phyloP scores from a whole-genome alignment of 192 early-diverging fungal genomes.

The Geranomyces michiganensis region DNA sequence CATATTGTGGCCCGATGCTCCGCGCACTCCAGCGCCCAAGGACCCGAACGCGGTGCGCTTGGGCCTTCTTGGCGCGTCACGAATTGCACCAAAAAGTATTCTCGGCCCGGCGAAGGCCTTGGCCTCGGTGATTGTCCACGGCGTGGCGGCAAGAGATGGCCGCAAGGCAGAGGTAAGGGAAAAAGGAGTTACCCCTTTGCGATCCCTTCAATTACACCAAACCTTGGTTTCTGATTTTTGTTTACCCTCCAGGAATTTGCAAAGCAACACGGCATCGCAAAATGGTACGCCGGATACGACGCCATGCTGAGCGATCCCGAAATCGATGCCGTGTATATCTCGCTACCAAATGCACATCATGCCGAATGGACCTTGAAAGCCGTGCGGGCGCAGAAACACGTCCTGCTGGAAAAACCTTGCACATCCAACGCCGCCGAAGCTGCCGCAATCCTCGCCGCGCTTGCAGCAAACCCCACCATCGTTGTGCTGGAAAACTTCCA shows the following conservation, averaged over 20 bases:
- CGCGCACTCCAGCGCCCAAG: not conserved
- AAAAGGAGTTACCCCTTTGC: no score
- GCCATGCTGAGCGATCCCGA: constrained; percentile 46
- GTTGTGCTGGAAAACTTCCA: constrained; percentile 4
- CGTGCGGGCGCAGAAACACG: constrained; percentile 55
- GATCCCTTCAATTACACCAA: no score
- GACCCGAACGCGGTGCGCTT: constrained; percentile 48
- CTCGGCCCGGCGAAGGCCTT: constrained; percentile 45
- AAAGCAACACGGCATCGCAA: constrained; percentile 47
- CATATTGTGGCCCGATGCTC: no score
- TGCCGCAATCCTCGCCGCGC: not conserved
- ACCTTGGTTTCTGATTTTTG: no score
- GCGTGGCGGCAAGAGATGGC: constrained; percentile 56
- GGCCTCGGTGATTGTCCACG: constrained; percentile 21
- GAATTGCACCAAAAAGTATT: constrained; percentile 48
- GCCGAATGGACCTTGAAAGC: constrained; percentile 56
- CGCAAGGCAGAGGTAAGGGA: constrained; percentile 30
- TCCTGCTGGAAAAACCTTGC: constrained; percentile 53
- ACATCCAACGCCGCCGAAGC: constrained; percentile 39
- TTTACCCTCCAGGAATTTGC: constrained; percentile 34
- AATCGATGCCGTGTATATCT: constrained; percentile 63
- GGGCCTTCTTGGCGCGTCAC: constrained; percentile 56
- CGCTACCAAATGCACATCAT: constrained; percentile 58
- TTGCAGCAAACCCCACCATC: not conserved
- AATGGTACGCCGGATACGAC: constrained; percentile 51